Evolutionary conservation across 2,329 filamentous ascomycete genomes (phyloP).

Genomic region (Xylariomycetidae sp.): DNA sequence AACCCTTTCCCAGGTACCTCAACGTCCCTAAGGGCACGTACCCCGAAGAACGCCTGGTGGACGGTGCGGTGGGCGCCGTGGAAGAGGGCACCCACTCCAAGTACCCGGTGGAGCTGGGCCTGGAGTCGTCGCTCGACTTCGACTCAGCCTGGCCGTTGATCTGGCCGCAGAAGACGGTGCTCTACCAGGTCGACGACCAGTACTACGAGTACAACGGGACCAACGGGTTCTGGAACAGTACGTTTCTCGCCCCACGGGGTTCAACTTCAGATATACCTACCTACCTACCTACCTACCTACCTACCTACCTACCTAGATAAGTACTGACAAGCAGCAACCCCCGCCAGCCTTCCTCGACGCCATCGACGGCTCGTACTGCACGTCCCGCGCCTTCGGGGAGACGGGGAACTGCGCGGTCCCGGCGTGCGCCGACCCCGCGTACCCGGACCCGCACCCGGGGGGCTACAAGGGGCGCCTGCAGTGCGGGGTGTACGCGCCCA

Average conservation of each 20-base stretch:
- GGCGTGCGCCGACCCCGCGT: slow-evolving; percentile 14
- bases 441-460: slow-evolving; percentile 12
- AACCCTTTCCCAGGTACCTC: slow-evolving; percentile 6
- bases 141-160: slow-evolving; percentile 18
- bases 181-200: slow-evolving; percentile 20
- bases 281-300: too few relatives aligned
- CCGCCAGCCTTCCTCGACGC: slow-evolving; percentile 10
- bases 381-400: slow-evolving; percentile 16
- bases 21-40: slow-evolving; percentile 27
- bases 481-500: slow-evolving; percentile 15
- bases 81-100: slow-evolving; percentile 16
- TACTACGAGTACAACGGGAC: slow-evolving; percentile 21
- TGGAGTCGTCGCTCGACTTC: slow-evolving; percentile 18
- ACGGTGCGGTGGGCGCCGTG: slow-evolving; percentile 27
- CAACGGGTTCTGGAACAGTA: slow-evolving; percentile 25
- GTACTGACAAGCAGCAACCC: too few relatives aligned
- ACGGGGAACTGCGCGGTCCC: slow-evolving; percentile 16
- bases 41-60: slow-evolving; percentile 28
- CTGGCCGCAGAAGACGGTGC: slow-evolving; percentile 15
- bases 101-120: slow-evolving; percentile 13
- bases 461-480: slow-evolving; percentile 14
- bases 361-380: slow-evolving; percentile 20
- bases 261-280: too few relatives aligned
- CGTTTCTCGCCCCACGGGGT: too few relatives aligned
- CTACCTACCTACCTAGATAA: too few relatives aligned